Conservation (phyloP, 257 asterid genomes). For the Gynochthodes officinalis region DNA sequence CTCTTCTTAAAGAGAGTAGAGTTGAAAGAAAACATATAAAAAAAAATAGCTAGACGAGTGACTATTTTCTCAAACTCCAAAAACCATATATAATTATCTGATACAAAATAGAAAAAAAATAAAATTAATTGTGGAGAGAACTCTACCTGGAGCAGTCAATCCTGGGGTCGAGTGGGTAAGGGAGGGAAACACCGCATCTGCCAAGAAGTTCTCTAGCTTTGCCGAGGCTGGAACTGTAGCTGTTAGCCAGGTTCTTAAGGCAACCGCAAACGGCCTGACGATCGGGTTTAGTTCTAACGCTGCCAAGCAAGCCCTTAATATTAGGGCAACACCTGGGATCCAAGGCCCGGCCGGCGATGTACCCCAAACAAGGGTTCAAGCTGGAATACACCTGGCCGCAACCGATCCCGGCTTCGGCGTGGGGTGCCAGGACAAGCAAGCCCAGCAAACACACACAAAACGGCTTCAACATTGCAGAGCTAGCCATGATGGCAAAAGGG, state of each 20-base stretch:
- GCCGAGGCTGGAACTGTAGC: neutral
- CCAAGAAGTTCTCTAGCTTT: constrained; percentile 21
- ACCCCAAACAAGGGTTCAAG: constrained; percentile 24
- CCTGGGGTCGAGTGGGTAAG: constrained; percentile 21
- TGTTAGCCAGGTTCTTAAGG: constrained; percentile 16
- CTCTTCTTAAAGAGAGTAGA: no score
- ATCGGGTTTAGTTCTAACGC: constrained; percentile 10
- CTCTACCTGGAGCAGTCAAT: constrained; percentile 26
- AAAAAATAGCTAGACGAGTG: no score
- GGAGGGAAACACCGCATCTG: constrained; percentile 25
- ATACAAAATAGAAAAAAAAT: neutral
- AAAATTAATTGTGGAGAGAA: neutral
- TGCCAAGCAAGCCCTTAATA: constrained; percentile 4
- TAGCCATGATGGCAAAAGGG: neutral
- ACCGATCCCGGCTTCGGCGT: constrained; percentile 10
- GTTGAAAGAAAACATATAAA: no score
- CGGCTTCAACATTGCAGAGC: constrained; percentile 6
- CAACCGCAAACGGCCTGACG: constrained; percentile 33
- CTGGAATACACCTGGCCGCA: constrained; percentile 7
- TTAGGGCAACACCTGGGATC: constrained; percentile 19
- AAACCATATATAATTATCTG: no score
- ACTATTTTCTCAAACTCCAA: no score
- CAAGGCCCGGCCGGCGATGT: neutral
- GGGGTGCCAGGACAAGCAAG: neutral
- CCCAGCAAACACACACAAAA: constrained; percentile 12